phyloP scores from a whole-genome alignment of 495 filamentous ascomycete species.

The Penicillium coffeae region DNA sequence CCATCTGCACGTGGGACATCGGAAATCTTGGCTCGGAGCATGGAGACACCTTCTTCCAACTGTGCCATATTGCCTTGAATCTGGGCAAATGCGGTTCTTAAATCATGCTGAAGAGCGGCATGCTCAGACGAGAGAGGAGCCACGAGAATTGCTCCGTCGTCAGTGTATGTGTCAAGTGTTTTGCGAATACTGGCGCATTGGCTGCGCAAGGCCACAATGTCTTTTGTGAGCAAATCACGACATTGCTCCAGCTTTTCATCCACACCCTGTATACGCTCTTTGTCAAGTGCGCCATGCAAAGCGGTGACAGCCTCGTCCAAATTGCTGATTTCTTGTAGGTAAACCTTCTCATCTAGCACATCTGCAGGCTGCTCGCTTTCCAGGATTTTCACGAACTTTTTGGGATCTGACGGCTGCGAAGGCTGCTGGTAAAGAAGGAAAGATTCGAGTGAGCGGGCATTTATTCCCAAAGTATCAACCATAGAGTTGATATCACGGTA shows the following conservation, averaged over 20 bases:
- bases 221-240: conserved; percentile 55
- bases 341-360: conserved; percentile 59
- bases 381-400: conserved; percentile 29
- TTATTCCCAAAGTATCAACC: conserved; percentile 88
- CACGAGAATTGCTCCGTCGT: conserved; percentile 53
- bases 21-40: conserved; percentile 77
- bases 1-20: conserved; percentile 39
- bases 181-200: conserved; percentile 72
- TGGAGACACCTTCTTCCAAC: conserved; percentile 72
- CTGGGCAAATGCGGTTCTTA: conserved; percentile 64
- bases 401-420: conserved; percentile 53
- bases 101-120: conserved; percentile 71
- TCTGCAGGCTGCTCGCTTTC: conserved; percentile 41
- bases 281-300: conserved; percentile 55
- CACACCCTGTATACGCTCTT: conserved; percentile 60
- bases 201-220: conserved; percentile 61
- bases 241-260: conserved; percentile 59
- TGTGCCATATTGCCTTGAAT: conserved; percentile 72
- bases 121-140: conserved; percentile 82
- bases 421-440: conserved; percentile 60
- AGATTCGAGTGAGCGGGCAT: conserved; percentile 67
- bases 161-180: conserved; percentile 63
- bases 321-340: conserved; percentile 64
- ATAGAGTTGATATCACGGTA: conserved; percentile 95
- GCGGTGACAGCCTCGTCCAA: conserved; percentile 56